Base-by-base conservation (phyloP, 441 rosid species). In the Gossypium lobatum region DNA sequence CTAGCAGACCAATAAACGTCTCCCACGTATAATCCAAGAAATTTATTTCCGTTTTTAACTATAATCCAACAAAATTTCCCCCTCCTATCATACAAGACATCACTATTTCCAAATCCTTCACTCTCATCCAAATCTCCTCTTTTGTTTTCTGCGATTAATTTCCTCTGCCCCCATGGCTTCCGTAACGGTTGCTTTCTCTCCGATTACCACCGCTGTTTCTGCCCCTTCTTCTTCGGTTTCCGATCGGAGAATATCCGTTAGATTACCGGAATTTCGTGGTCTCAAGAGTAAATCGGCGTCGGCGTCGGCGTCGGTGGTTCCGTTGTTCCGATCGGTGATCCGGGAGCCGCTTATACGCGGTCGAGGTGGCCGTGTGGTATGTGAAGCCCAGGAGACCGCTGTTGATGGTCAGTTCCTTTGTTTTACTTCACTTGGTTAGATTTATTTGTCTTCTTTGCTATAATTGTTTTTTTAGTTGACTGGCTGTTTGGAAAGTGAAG, bases 351-450 rank as follows among this genome's bases (percentile, higher is more conserved):
- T 73, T 57, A 11, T 65, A 70, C 54, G 61, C 60, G 16, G 73
- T 72, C 86, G 86, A 6, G 66, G 78, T 46, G 81, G 77, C 6
- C 64, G 82, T 60, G 78, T 91, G 76, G 80, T 80, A 3, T 91
- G 90, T 77, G 97, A 91, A 79, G 86, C 95, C 69, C 97, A 91
- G 79, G 86, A 92, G 16, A 84, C 92, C n/a, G 93, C 95, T 57
- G 82, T 88, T 7, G 84, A 85, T 77, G 98, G 98, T 94, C 10
- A 16, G 67, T 34, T 34, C 16, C 25, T 6, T 59, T 59, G 8
- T 26, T 13, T 57, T 18, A 4, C 31, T 31, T 54, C 21, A 52
- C 45, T 48, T 20, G 4, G 8, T 37, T 39, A 64, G 39, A 9
- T 37, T 64, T 14, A 26, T 64, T 73, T 55, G 46, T 42, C 20